phyloP scores from a whole-genome alignment of 768 basidiomycete species.

The Trametes meyenii region DNA sequence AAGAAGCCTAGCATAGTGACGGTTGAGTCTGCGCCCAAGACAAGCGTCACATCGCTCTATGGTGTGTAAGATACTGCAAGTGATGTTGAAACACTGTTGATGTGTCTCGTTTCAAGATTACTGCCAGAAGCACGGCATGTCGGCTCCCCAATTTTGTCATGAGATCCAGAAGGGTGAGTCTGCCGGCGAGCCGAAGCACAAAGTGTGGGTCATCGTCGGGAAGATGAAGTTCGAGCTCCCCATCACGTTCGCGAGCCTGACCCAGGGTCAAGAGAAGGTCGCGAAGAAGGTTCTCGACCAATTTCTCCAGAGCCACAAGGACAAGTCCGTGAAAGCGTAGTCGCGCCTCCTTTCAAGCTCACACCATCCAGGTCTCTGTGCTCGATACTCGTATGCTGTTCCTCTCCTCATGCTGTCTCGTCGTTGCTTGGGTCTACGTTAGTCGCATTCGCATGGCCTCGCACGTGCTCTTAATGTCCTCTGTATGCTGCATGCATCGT shows the following conservation, averaged over 20 bases:
- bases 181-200: slow-evolving; percentile 36
- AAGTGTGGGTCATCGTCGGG: slow-evolving; percentile 52
- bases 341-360: background rate
- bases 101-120: slow-evolving; percentile 20
- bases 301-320: slow-evolving; percentile 31
- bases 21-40: slow-evolving; percentile 20
- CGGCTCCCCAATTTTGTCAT: slow-evolving; percentile 40
- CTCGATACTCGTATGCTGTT: background rate
- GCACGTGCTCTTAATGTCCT: background rate
- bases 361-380: background rate
- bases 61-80: slow-evolving; percentile 13
- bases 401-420: background rate
- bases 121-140: slow-evolving; percentile 25
- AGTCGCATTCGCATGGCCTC: background rate
- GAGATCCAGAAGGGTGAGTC: slow-evolving; percentile 28
- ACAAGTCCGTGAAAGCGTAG: slow-evolving; percentile 2
- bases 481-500: slow-evolving; percentile 9
- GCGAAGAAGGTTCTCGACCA: slow-evolving; percentile 48
- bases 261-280: slow-evolving; percentile 46
- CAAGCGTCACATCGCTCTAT: slow-evolving; percentile 24
- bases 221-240: slow-evolving; percentile 48
- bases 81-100: background rate
- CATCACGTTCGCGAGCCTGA: slow-evolving; percentile 39
- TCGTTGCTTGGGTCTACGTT: background rate
- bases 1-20: slow-evolving; percentile 10